Evolutionary conservation across 495 filamentous ascomycete species (phyloP).

Genomic region (Talaromyces proteolyticus): DNA sequence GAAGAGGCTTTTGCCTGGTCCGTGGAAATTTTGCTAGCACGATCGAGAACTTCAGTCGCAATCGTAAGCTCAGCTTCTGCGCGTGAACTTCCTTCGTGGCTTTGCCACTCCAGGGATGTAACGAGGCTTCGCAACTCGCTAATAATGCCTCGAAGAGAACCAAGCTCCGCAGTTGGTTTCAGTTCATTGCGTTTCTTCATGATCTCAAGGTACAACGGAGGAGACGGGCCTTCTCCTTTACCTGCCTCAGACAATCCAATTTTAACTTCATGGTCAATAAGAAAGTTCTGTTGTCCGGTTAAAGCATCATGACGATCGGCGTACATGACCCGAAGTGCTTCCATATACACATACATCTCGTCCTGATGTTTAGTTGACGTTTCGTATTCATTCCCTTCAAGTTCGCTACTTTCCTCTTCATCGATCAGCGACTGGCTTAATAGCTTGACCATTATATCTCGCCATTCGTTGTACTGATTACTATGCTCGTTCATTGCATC

Average conservation of each 20-base stretch:
- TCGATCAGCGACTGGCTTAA: slow-evolving; percentile 75
- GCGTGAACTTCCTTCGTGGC: slow-evolving; percentile 53
- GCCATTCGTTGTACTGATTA: slow-evolving; percentile 63
- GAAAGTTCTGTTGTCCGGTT: slow-evolving; percentile 67
- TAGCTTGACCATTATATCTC: slow-evolving; percentile 61
- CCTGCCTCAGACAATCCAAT: slow-evolving; percentile 50
- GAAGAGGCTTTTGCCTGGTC: slow-evolving; percentile 59
- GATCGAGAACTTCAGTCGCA: slow-evolving; percentile 47
- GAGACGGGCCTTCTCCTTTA: slow-evolving; percentile 63
- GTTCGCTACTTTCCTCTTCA: slow-evolving; percentile 62
- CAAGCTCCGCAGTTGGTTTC: slow-evolving; percentile 50
- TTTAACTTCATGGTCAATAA: slow-evolving; percentile 72
- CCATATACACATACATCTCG: slow-evolving; percentile 75
- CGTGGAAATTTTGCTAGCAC: slow-evolving; percentile 51
- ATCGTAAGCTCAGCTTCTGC: slow-evolving; percentile 60
- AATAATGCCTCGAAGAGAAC: slow-evolving; percentile 64
- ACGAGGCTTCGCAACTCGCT: slow-evolving; percentile 60
- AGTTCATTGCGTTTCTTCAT: slow-evolving; percentile 48
- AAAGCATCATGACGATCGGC: slow-evolving; percentile 73
- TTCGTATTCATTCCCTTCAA: slow-evolving; percentile 85
- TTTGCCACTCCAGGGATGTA: slow-evolving; percentile 55
- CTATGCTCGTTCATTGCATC: slow-evolving; percentile 63
- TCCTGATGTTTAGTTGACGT: slow-evolving; percentile 82
- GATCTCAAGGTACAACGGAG: slow-evolving; percentile 58
- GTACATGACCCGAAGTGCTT: slow-evolving; percentile 65